Percentiles rank a stretch among this genome's conserved stretches.
Evolutionary conservation across 2,329 filamentous ascomycete genomes (phyloP).

Genomic region (Sporothrix mexicana): DNA sequence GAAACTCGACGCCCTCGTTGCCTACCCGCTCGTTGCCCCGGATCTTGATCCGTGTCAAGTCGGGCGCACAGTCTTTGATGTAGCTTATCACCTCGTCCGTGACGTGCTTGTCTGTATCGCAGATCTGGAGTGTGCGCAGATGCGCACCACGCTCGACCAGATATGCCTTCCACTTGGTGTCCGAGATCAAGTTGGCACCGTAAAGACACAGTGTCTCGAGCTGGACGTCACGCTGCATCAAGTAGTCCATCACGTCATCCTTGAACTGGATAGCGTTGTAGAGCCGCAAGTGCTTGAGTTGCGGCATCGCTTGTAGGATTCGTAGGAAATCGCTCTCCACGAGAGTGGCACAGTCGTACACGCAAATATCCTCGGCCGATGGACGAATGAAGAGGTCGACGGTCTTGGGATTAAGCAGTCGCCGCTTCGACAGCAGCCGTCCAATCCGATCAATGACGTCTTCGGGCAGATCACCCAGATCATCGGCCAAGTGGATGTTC

Average conservation of each 20-base stretch:
- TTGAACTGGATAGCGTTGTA: slow-evolving; percentile 92
- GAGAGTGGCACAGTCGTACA: slow-evolving; percentile 69
- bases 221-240: slow-evolving; percentile 68
- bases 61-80: slow-evolving; percentile 69
- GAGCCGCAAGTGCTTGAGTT: slow-evolving; percentile 72
- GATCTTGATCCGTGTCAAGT: slow-evolving; percentile 77
- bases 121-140: slow-evolving; percentile 75
- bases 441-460: slow-evolving; percentile 64
- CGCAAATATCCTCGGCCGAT: slow-evolving; percentile 55
- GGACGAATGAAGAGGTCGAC: slow-evolving; percentile 64
- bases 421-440: slow-evolving; percentile 64
- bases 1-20: slow-evolving; percentile 66
- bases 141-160: slow-evolving; percentile 68
- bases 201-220: slow-evolving; percentile 80
- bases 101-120: slow-evolving; percentile 83
- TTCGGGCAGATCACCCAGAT: slow-evolving; percentile 64
- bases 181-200: slow-evolving; percentile 81
- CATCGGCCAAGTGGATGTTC: slow-evolving; percentile 67
- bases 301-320: slow-evolving; percentile 77
- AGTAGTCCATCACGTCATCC: slow-evolving; percentile 79
- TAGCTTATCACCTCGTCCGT: slow-evolving; percentile 69
- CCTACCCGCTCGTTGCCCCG: slow-evolving; percentile 78
- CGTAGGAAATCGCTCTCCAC: slow-evolving; percentile 76
- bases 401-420: slow-evolving; percentile 60
- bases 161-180: slow-evolving; percentile 74